Evolutionary conservation across 2,329 filamentous ascomycete species (phyloP), one percentile per base, ranked within the genome.

Genomic region (Paraphaeosphaeria minitans): DNA sequence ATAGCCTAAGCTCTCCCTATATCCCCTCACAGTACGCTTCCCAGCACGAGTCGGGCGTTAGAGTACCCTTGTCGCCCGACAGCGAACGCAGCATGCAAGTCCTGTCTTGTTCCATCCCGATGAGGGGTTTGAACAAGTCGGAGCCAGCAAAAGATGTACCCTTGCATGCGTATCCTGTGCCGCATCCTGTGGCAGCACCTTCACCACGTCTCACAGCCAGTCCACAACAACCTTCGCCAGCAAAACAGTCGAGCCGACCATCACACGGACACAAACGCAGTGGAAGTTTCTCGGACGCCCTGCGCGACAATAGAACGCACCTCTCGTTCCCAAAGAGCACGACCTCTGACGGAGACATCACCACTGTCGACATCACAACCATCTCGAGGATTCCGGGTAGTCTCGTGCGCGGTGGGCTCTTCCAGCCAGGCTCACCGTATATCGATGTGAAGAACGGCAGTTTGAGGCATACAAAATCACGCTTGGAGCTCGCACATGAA

Each of bases 241-340:
- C 62, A 22, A 75, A 71, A 55, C 70, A 66, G 45, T 58, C 62
- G 12, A 68, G 65, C 43, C 67, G 69, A 22, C 70, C 69, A 8
- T 62, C 69, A 24, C 69, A 75, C 54, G 83, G 80, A 2, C 93
- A 97, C 77, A 93, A 92, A 75, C 88, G 93, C 22, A 96, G 91
- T 71, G 92, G 89, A 51, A 97, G 93, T 73, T 89, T 95, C 67
- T 91, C 90, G 0, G 92, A 97, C 77, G 94, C 93, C 1, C 76
- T 94, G 53, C 83, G 92, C 66, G 91, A 95, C 70, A 76, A 88
- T 79, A 77, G 85, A 55, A 77, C 82, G 12, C 83, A 84, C 1
- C 68, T 85, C 9, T 82, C 82, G 4, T 76, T 80, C 33, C 75
- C 81, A 39, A 80, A 82, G 58, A 69, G 76, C 39, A 75, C 82